A percentile compares a stretch with the other conserved stretches of the same genome.
These are phyloP conservation scores for Auricularia sp. DNA, from an alignment of 768 basidiomycete species.

Conservation along the genomic window DNA sequence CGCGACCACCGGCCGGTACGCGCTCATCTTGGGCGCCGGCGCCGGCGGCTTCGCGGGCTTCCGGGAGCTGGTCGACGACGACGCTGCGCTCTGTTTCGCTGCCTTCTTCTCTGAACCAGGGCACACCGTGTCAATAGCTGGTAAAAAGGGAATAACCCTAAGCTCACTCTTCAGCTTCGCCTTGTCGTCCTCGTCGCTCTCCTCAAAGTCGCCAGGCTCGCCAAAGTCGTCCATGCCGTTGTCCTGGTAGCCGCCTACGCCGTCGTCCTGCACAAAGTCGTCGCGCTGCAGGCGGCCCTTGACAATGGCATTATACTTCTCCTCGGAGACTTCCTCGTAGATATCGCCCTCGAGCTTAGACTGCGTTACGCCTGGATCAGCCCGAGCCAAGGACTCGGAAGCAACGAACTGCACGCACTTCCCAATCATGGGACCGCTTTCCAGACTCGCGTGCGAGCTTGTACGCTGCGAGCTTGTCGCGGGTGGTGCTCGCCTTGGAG, in stretches of 20 bases:
- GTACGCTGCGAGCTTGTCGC: not conserved
- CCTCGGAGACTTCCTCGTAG: constrained; percentile 86
- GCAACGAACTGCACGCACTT: not conserved
- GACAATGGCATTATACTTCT: constrained; percentile 81
- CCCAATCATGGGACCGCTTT: not conserved
- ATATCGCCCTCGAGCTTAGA: constrained; percentile 39
- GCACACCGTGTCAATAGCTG: not conserved
- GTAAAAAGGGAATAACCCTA: not conserved
- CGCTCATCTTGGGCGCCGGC: constrained; percentile 55
- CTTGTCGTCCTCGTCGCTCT: constrained; percentile 40
- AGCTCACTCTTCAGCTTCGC: constrained; percentile 40
- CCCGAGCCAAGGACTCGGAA: not conserved
- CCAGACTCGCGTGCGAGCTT: not conserved
- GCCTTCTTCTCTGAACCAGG: constrained; percentile 17
- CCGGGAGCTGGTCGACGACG: constrained; percentile 31
- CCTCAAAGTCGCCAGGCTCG: constrained; percentile 32
- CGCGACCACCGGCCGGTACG: constrained; percentile 69
- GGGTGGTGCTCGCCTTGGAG: not conserved
- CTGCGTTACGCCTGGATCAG: not conserved
- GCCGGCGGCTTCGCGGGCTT: constrained; percentile 26
- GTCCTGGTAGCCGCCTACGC: constrained; percentile 83
- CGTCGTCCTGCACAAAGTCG: constrained; percentile 95
- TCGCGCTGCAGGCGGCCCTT: constrained; percentile 70
- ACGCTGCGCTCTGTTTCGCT: constrained; percentile 30
- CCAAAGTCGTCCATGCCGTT: constrained; percentile 96